Base-by-base conservation (phyloP, 257 asterid species). In the Primulina eburnea region DNA sequence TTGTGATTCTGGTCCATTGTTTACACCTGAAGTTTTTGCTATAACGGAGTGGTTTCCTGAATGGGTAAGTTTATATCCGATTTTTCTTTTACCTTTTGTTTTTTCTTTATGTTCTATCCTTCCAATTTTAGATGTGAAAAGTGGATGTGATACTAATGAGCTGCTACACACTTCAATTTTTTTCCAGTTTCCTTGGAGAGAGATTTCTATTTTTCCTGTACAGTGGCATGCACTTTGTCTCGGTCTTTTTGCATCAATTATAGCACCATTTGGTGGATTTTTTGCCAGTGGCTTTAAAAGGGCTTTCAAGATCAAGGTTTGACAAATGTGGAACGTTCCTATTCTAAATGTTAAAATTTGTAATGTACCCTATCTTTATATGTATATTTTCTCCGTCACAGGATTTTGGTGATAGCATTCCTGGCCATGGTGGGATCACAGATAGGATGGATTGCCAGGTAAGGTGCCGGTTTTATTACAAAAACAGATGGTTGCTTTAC, bases 401-500 rank as follows among this genome's bases (percentile, higher is more conserved):
- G 99, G 99, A 94, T 84, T 94, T 94, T 79, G 99, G 97, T 35
- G 97, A 91, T 78, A 94, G 99, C 82, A 94, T 94, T 73, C 99
- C 99, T 35, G 99, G 99, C 70, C 99, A 94, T 71, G 99, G 99
- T 69, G 99, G 99, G 65, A 88, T 94, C 74, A 94, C 97, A 0
- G 99, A 94, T 77, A 84, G 99, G 83, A 94, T 94, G 99, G 99
- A 94, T 76, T 94, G 99, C 77, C 99, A 93, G 95, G 97, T 93
- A 65, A 80, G 68, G 60, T 21, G 9, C 12, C 7, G 60, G 24
- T 56, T 11, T 66, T 35, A 37, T 47, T 16, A 33, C 30, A 63
- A n/a, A 59, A 63, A 62, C 28, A 6, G 71, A 30, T 21, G 35
- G 55, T 53, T 71, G 21, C 11, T 3, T 75, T 72, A 50, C 58